Conservation (phyloP, 2,329 filamentous ascomycete species). For the Magnaporthiopsis poae region DNA sequence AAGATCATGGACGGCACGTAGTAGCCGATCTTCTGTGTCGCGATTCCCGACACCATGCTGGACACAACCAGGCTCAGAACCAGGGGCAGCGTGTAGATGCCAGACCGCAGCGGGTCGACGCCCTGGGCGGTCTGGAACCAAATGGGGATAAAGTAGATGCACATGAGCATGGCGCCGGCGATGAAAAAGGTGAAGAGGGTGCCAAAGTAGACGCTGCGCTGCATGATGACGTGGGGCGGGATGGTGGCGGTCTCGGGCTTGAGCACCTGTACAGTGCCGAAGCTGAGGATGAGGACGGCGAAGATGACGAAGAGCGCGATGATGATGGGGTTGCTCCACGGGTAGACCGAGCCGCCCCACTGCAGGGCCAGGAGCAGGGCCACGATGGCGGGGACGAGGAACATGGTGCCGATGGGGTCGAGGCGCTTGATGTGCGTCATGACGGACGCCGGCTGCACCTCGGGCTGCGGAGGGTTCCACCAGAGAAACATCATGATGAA, state of each 20-base stretch:
- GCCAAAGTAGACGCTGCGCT: conserved; percentile 43
- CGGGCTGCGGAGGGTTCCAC: conserved; percentile 31
- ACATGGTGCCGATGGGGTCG: conserved; percentile 48
- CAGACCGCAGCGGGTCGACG: conserved; percentile 42
- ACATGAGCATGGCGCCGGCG: conserved; percentile 41
- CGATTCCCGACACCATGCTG: conserved; percentile 36
- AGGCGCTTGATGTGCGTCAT: conserved; percentile 39
- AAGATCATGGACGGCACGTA: conserved; percentile 49
- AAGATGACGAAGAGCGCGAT: conserved; percentile 45
- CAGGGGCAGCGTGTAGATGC: conserved; percentile 47
- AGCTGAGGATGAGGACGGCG: conserved; percentile 34
- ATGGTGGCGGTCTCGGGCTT: conserved; percentile 48
- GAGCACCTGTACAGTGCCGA: conserved; percentile 41
- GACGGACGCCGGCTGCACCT: conserved; percentile 21
- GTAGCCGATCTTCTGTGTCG: conserved; percentile 47
- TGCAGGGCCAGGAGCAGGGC: conserved; percentile 53
- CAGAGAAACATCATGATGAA: conserved; percentile 39
- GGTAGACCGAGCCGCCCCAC: conserved; percentile 48
- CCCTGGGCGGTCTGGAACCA: conserved; percentile 51
- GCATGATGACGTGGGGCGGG: conserved; percentile 42
- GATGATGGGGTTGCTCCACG: conserved; percentile 43
- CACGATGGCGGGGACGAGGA: conserved; percentile 50
- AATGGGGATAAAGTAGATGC: conserved; percentile 44
- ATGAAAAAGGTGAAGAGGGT: conserved; percentile 36
- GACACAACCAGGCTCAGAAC: conserved; percentile 45